These are phyloP conservation scores for Codiaeum variegatum DNA, from an alignment of 441 rosid species.

Conservation along the genomic window DNA sequence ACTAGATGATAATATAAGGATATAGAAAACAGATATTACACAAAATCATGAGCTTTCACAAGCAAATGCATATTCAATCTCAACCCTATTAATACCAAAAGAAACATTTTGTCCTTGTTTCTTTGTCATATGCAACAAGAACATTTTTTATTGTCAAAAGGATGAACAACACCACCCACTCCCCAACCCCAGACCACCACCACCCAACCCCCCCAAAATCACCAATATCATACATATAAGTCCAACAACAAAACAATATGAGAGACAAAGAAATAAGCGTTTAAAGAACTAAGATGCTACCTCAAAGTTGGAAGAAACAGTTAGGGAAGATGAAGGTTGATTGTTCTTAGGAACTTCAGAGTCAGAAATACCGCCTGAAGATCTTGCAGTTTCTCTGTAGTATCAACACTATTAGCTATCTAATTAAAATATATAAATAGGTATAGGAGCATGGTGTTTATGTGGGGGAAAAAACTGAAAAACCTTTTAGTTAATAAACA, in stretches of 20 bases:
- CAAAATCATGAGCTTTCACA: background rate
- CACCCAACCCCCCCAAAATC: no score
- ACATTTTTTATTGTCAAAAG: conserved; percentile 1
- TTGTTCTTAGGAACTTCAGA: conserved; percentile 51
- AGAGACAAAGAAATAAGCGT: conserved; percentile 6
- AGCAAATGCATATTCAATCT: conserved; percentile 7
- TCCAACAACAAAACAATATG: background rate
- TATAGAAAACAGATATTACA: background rate
- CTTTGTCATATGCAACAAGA: background rate
- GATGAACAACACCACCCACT: no score
- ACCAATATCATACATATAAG: background rate
- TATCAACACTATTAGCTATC: conserved; percentile 21
- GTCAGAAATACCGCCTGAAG: conserved; percentile 38
- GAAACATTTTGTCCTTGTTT: background rate
- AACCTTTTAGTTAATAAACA: conserved; percentile 6
- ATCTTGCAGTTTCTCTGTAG: conserved; percentile 58
- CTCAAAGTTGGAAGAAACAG: conserved; percentile 84
- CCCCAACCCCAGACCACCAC: no score
- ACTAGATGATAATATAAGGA: background rate
- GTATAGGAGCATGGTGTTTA: conserved; percentile 1
- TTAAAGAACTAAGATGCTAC: conserved; percentile 30
- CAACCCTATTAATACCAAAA: background rate
- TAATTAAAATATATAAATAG: conserved; percentile 8
- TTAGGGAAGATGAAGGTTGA: conserved; percentile 46
- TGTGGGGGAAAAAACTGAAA: conserved; percentile 1